phyloP scores from a whole-genome alignment of 2,329 filamentous ascomycete genomes.

The Cytospora paraplurivora region DNA sequence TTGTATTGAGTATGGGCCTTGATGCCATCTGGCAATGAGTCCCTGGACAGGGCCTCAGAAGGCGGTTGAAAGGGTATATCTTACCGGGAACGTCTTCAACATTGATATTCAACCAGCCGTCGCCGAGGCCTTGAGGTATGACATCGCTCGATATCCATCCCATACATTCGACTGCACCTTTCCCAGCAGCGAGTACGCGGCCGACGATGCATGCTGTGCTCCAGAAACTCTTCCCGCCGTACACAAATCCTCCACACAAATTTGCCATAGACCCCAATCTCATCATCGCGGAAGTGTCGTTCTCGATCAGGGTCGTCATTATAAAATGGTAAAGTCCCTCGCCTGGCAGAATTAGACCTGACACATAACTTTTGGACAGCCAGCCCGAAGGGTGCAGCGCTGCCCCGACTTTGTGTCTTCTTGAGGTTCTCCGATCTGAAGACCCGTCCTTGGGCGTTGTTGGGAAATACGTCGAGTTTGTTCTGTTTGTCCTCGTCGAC shows the following conservation, averaged over 20 bases:
- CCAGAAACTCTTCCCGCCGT: conserved; percentile 67
- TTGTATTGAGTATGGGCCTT: background rate
- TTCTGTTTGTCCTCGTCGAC: conserved; percentile 39
- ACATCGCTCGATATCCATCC: conserved; percentile 68
- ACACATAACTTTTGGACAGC: conserved; percentile 69
- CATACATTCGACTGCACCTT: conserved; percentile 66
- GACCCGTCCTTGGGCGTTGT: conserved; percentile 31
- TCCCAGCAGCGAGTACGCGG: conserved; percentile 63
- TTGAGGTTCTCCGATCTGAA: conserved; percentile 41
- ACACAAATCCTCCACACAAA: conserved; percentile 66
- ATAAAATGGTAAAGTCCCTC: conserved; percentile 64
- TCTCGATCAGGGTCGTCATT: conserved; percentile 67
- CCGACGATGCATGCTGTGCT: conserved; percentile 67
- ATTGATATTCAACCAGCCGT: conserved; percentile 63
- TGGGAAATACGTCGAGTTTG: conserved; percentile 52
- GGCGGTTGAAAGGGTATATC: conserved; percentile 28
- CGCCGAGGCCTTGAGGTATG: conserved; percentile 50
- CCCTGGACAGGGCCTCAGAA: too few relatives aligned
- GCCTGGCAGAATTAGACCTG: conserved; percentile 65
- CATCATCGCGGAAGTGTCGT: conserved; percentile 61
- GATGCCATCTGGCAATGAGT: background rate
- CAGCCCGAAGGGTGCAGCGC: conserved; percentile 62
- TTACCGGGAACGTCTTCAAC: conserved; percentile 56
- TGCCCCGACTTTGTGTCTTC: conserved; percentile 58
- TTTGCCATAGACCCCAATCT: conserved; percentile 62